Evolutionary conservation across 495 filamentous ascomycete species (phyloP), one percentile per base, ranked within the genome.

Genomic region (Aspergillus conjunctus): DNA sequence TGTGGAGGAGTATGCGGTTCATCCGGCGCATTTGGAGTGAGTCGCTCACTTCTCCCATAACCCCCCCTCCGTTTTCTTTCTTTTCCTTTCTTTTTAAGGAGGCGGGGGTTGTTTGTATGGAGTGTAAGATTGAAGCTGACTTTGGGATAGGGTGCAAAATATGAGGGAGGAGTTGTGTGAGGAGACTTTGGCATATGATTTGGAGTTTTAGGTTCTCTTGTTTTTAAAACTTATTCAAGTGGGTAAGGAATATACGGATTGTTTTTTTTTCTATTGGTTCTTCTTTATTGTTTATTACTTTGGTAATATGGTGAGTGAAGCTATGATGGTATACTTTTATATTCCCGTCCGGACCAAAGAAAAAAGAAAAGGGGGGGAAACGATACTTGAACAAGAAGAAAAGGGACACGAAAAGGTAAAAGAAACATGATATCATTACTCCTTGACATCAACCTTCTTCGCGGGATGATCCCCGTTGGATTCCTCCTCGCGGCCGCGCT

Each of bases 361-460:
- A n/a, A 46, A 54, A 41, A 4, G 45, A 43, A 33, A 33, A 22
- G 52, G 44, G 15, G 39, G 45, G 30, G 18, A 56, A 45, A 52
- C 20, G 41, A 49, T 12, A 26, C 33, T 41, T 44, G 44, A 58
- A 58, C 17, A 37, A 41, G 44, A 48, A 48, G 21, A 4, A 21
- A 48, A 48, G 12, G 6, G 17, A 11, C 7, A 50, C 51, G 39
- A 22, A 51, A 41, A 58, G 51, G 9, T 50, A 26, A 21, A 46
- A 15, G 14, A 58, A 45, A 54, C 33, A 22, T 46, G 51, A 71
- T 51, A 57, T 53, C 55, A 55, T 61, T 74, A 77, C 70, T 80
- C 77, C 73, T 79, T 79, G 26, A 70, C 63, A 62, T 81, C 79
- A 11, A 80, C 69, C 69, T 82, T 82, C 73, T 83, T 82, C 33